Evolutionary conservation across 352 stramenopile genomes (phyloP), one percentile per base, ranked within the genome.

Genomic region (Phytophthora podocarpi): DNA sequence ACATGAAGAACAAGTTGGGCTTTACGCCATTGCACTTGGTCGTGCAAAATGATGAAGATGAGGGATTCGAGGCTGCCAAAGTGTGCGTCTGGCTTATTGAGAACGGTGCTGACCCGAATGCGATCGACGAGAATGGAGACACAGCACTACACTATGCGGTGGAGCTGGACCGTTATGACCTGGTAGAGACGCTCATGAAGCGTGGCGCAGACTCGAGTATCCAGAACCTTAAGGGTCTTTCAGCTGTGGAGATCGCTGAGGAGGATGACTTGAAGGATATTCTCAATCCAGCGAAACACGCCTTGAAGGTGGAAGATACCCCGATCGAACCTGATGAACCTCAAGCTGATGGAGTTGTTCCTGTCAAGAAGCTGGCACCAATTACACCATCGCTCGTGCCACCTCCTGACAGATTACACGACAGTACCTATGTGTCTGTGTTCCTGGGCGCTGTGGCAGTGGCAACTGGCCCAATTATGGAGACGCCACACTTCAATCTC

Each of bases 31-130:
- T 96, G 43, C 87, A 96, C 37, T 60, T 94, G 15, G 77, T 77
- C 3, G 83, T 96, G 10, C 87, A 96, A 64, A 96, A 96, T 59
- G 82, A 93, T 28, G 87, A 96, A 51, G 87, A 96, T 40, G 87
- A 96, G 70, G 87, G 87, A n/a, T 94, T 96, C 35, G 87, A 94
- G 46, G 87, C 87, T 9, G 85, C 84, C 11, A 96, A 96, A 70
- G 83, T 92, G 7, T 80, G 76, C 30, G 83, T 96, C 16, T 96
- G 87, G 87, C 80, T 96, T 8, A 90, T 95, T 61, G 87, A 96
- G 62, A 93, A 95, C 27, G 89, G 87, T 24, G 83, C 77, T 16
- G 85, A 96, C 26, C 58, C 74, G 40, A 94, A 96, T 43, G 83
- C 87, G 0, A 59, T 78, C 18, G 89, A 96, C 49, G 73, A 76